Base-by-base conservation (phyloP, 2,329 filamentous ascomycete genomes). In the Teratosphaeria gauchensis region DNA sequence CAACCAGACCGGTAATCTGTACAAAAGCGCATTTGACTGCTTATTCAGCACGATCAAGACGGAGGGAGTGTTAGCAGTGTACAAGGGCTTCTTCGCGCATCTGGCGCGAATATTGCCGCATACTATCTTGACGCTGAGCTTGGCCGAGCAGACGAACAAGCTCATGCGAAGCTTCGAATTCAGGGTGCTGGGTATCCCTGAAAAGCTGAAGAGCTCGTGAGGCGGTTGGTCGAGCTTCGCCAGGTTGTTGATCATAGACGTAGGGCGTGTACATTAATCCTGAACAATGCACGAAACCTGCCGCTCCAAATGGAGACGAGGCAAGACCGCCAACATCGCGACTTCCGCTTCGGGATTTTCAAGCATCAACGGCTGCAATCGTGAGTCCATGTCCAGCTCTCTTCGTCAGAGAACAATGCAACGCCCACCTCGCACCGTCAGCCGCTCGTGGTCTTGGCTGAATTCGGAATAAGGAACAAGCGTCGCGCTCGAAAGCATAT, bases 1-100 rank as follows among this genome's bases (percentile, higher is more conserved):
- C 80, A 99, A 99, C 78, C 94, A 99, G 74, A 95, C 92, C 62
- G 94, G 94, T 56, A 95, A 96, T 72, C 82, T 99, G n/a, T 99
- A 99, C 80, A 86, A 83, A 66, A 89, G 92, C 59, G 90, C 95
- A 4, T 89, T 95, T 63, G 94, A 99, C 76, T 99, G 94, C 73
- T 76, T 97, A 61, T 84, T 83, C 72, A 92, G 96, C 77, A 99
- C 94, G 0, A 81, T 99, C 61, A 87, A 86, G 72, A 96, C 90
- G 0, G 94, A 99, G 73, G 94, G 94, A 24, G 68, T 96, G 56
- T 77, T 97, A 53, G 94, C 94, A 61, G 89, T 99, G 59, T 99
- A 99, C 80, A 99, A 99, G 80, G 94, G 94, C 60, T 96, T 95
- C 79, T 84, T 96, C 70, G 94, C 94, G 16, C 94, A 99, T 77